Evolutionary conservation across 2,329 filamentous ascomycete species (phyloP).

Genomic region (Cladosporium halotolerans): DNA sequence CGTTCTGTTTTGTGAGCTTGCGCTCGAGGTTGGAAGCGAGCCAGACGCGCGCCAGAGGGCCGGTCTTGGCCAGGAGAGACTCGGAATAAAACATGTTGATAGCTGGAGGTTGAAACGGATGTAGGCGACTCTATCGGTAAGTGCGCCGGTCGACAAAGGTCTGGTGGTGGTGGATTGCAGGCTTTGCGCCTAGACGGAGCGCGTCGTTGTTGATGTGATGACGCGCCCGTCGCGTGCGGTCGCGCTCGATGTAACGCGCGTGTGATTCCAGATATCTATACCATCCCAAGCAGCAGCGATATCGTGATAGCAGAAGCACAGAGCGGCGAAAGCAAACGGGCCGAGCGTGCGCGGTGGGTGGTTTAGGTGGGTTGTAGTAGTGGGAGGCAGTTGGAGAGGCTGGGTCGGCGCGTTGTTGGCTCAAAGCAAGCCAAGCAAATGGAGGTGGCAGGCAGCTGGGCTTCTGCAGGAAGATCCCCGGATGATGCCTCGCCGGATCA

Average conservation of each 20-base stretch:
- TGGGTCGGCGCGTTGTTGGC: not conserved
- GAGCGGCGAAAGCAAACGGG: not conserved
- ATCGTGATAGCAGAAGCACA: not conserved
- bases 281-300: not conserved
- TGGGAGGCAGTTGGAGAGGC: not conserved
- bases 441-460: no score
- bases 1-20: conserved; percentile 95
- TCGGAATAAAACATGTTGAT: conserved; percentile 90
- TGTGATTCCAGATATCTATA: not conserved
- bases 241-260: not conserved
- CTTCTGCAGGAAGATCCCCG: no score
- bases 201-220: conserved; percentile 20
- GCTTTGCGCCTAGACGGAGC: conserved; percentile 14
- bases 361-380: not conserved
- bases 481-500: no score
- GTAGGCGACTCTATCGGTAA: not conserved
- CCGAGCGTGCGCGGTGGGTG: conserved; percentile 1
- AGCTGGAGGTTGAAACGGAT: not conserved
- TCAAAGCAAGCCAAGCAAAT: no score
- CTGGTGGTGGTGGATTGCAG: conserved; percentile 3
- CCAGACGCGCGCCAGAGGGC: conserved; percentile 95
- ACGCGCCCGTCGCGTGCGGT: conserved; percentile 9
- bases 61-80: conserved; percentile 90
- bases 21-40: conserved; percentile 95
- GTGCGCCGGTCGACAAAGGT: not conserved